Percentiles rank a stretch among this genome's conserved stretches.
Evolutionary conservation across 371 early-diverging fungal species (phyloP).

Genomic region (Parasitella parasitica): DNA sequence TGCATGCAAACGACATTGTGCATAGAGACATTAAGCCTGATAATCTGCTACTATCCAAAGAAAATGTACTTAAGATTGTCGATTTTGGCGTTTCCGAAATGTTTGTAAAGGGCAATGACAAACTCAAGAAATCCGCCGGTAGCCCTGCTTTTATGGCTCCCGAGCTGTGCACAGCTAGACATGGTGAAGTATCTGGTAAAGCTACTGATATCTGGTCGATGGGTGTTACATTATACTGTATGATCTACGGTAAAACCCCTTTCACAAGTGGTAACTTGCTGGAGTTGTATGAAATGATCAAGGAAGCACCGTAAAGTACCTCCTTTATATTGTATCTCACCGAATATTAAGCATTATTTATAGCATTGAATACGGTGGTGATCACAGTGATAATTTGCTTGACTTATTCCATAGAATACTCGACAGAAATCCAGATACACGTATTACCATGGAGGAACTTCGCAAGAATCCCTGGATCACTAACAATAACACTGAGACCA

Average conservation of each 20-base stretch:
- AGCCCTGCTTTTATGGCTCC: constrained; percentile 69
- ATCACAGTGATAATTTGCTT: constrained; percentile 35
- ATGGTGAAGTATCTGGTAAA: constrained; percentile 66
- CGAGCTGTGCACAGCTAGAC: constrained; percentile 34
- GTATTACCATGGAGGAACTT: constrained; percentile 79
- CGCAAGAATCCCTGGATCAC: constrained; percentile 90
- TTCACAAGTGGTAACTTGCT: constrained; percentile 74
- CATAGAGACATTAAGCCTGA: constrained; percentile 95
- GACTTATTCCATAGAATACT: constrained; percentile 74
- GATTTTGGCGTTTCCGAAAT: constrained; percentile 97
- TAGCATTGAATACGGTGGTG: constrained; percentile 9
- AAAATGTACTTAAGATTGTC: constrained; percentile 91
- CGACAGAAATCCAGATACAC: constrained; percentile 75
- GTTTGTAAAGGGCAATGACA: constrained; percentile 71
- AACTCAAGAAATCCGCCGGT: constrained; percentile 73
- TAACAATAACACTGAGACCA: constrained; percentile 58
- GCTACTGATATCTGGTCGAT: constrained; percentile 98
- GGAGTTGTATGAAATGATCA: constrained; percentile 78
- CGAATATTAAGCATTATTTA: not conserved
- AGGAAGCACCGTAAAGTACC: constrained; percentile 45
- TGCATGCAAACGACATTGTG: constrained; percentile 35
- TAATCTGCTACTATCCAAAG: constrained; percentile 87
- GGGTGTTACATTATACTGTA: constrained; percentile 95
- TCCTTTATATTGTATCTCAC: not conserved
- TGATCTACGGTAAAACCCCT: constrained; percentile 88